These are phyloP conservation scores for Colletotrichum viniferum DNA, from an alignment of 2,329 filamentous ascomycete genomes.

Conservation along the genomic window DNA sequence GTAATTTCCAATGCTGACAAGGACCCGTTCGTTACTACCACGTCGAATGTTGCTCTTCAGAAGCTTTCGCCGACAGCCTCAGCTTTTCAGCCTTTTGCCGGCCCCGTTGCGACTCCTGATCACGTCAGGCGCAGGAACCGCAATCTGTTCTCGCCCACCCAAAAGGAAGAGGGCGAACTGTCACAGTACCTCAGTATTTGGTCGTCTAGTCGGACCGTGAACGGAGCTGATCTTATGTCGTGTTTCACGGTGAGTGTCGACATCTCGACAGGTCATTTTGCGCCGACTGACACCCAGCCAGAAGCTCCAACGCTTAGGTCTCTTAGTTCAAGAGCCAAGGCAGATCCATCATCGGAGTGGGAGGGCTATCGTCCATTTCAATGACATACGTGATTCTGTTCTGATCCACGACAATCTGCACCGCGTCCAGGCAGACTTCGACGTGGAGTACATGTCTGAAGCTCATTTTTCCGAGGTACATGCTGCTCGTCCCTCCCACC, in stretches of 20 bases:
- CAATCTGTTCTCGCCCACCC: not conserved
- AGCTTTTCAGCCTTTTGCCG: conserved; percentile 59
- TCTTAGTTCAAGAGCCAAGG: conserved; percentile 39
- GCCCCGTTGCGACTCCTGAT: not conserved
- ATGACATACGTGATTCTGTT: conserved; percentile 65
- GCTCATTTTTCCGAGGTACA: conserved; percentile 47
- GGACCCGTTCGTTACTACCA: conserved; percentile 60
- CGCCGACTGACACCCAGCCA: not conserved
- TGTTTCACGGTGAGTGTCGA: conserved; percentile 49
- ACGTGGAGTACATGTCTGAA: conserved; percentile 46
- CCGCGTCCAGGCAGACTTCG: conserved; percentile 50
- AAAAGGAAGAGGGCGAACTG: not conserved
- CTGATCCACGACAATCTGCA: conserved; percentile 52
- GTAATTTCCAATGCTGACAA: conserved; percentile 38
- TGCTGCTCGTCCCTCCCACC: not conserved
- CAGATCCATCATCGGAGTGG: conserved; percentile 37
- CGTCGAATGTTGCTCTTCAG: conserved; percentile 31
- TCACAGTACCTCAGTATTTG: conserved; percentile 9
- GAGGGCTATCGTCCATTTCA: conserved; percentile 59
- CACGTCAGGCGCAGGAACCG: not conserved
- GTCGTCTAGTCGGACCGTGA: conserved; percentile 1
- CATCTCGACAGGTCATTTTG: not conserved
- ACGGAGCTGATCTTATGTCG: conserved; percentile 41
- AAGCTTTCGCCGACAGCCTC: conserved; percentile 69
- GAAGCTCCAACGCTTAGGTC: conserved; percentile 29